These are phyloP conservation scores for Scutellaria minor DNA, from an alignment of 257 asterid species.

Conservation along the genomic window DNA sequence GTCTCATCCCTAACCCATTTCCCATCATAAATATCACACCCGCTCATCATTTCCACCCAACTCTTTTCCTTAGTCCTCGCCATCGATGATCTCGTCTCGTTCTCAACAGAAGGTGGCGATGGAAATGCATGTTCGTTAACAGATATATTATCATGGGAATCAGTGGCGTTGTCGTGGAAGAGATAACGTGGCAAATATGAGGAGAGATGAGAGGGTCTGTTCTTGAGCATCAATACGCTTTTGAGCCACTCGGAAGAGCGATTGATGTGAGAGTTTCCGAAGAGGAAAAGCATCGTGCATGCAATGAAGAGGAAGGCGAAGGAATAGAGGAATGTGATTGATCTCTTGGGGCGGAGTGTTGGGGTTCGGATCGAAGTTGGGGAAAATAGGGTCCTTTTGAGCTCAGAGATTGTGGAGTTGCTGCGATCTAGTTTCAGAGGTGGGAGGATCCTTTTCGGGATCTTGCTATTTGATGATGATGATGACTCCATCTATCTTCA, in stretches of 20 bases:
- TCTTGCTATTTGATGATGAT: background rate
- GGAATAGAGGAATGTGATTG: conserved; percentile 25
- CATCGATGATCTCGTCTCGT: background rate
- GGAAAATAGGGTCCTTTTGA: conserved; percentile 35
- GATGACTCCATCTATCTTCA: no score
- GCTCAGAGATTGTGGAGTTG: conserved; percentile 27
- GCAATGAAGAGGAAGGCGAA: conserved; percentile 33
- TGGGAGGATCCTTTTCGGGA: conserved; percentile 22
- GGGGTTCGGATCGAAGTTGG: conserved; percentile 34
- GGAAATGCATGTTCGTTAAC: no score
- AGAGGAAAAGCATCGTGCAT: conserved; percentile 31
- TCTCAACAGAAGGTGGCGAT: no score
- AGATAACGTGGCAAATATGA: conserved; percentile 5
- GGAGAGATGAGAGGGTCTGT: conserved; percentile 28
- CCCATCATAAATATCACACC: conserved; percentile 60
- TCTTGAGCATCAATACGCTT: conserved; percentile 18
- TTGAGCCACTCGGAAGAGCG: conserved; percentile 38
- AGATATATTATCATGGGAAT: no score
- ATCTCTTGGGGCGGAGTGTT: conserved; percentile 30
- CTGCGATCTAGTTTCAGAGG: background rate
- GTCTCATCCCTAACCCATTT: conserved; percentile 64
- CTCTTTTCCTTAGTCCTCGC: background rate
- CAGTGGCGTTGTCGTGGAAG: background rate
- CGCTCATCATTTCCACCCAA: conserved; percentile 41
- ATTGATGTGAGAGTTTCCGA: conserved; percentile 32